Percentiles rank a stretch among this genome's conserved stretches.
phyloP scores from a whole-genome alignment of 2,329 filamentous ascomycete species.

The Plectosphaerella cucumerina region DNA sequence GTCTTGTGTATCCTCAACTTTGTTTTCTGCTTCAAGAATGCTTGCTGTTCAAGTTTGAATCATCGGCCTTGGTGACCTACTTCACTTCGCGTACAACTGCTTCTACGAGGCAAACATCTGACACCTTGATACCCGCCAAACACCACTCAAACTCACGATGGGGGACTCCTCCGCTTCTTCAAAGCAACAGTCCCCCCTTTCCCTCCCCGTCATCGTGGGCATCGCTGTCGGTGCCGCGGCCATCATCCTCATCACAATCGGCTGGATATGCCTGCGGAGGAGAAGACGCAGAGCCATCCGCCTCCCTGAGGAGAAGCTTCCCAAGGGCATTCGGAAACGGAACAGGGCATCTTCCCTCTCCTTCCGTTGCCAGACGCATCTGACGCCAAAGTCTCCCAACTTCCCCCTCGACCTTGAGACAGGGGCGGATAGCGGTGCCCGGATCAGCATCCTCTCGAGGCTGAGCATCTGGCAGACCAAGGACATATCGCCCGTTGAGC shows the following conservation, averaged over 20 bases:
- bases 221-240: conserved; percentile 36
- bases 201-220: conserved; percentile 36
- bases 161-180: no score
- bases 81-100: no score
- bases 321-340: background rate
- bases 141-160: no score
- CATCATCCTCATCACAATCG: conserved; percentile 30
- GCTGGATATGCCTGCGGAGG: conserved; percentile 16
- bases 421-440: conserved; percentile 6
- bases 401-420: conserved; percentile 26
- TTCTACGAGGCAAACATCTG: no score
- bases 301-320: background rate
- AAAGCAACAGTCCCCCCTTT: conserved; percentile 3
- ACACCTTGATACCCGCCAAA: no score
- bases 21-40: background rate
- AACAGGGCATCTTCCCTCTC: conserved; percentile 36
- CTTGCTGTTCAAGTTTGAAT: background rate
- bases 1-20: no score
- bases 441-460: conserved; percentile 7
- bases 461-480: conserved; percentile 9
- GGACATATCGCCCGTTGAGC: background rate
- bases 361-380: conserved; percentile 46
- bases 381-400: conserved; percentile 32
- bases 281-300: background rate
- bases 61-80: no score